phyloP scores from a whole-genome alignment of 306 rosid genomes.

The Cicer bijugum region DNA sequence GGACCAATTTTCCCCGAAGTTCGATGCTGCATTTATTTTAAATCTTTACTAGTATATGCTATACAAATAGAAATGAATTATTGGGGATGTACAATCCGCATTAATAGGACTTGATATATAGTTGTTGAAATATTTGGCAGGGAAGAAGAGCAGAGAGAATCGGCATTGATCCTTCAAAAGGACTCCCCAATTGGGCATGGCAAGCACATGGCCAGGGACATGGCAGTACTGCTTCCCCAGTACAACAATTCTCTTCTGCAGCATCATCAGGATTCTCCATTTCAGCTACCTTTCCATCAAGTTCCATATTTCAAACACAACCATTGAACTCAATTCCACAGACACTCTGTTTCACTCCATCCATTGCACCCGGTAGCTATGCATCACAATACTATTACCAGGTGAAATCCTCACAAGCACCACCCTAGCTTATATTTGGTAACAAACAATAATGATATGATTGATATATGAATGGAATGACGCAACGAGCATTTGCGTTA shows the following conservation, averaged over 20 bases:
- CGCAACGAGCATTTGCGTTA: constrained; percentile 30
- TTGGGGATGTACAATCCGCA: neutral
- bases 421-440: constrained; percentile 48
- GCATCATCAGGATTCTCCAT: constrained; percentile 99
- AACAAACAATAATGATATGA: neutral
- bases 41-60: neutral
- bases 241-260: constrained; percentile 90
- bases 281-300: constrained; percentile 68
- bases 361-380: constrained; percentile 50
- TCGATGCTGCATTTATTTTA: constrained; percentile 18
- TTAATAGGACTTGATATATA: constrained; percentile 7
- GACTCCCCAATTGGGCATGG: constrained; percentile 72
- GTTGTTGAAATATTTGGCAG: constrained; percentile 59
- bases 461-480: constrained; percentile 20
- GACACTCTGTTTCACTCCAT: constrained; percentile 61
- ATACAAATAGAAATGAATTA: neutral
- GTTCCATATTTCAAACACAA: constrained; percentile 59
- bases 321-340: constrained; percentile 53
- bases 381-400: constrained; percentile 59
- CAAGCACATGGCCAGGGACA: constrained; percentile 66
- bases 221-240: constrained; percentile 51
- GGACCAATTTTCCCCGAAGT: constrained; percentile 6
- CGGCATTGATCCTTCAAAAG: constrained; percentile 73
- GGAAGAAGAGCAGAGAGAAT: constrained; percentile 78
- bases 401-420: constrained; percentile 58